Conservation (phyloP, 2,329 filamentous ascomycete species). For the Calonectria pseudoturangicola region DNA sequence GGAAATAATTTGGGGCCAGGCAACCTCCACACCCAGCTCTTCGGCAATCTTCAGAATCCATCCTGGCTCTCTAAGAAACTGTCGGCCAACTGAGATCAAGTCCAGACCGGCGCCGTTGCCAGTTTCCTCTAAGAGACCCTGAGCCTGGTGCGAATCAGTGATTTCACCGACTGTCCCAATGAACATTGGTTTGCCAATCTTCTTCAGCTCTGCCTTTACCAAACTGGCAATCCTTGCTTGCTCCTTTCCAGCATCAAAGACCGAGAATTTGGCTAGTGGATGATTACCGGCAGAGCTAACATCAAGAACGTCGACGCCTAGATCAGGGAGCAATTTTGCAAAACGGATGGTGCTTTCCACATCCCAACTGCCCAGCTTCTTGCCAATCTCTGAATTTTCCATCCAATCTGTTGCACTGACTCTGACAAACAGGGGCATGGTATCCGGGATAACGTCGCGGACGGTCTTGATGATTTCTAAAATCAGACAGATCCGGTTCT, state of each 20-base stretch:
- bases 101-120: background rate
- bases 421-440: conserved; percentile 83
- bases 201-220: background rate
- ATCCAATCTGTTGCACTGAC: conserved; percentile 83
- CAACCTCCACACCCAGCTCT: background rate
- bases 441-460: conserved; percentile 76
- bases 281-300: conserved; percentile 81
- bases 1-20: background rate
- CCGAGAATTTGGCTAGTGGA: background rate
- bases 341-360: conserved; percentile 77
- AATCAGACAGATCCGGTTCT: conserved; percentile 81
- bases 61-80: background rate
- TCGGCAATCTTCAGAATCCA: background rate
- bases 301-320: conserved; percentile 84
- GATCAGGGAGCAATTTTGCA: conserved; percentile 76
- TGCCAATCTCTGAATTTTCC: background rate
- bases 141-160: background rate
- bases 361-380: conserved; percentile 73
- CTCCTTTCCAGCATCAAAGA: background rate
- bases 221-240: background rate
- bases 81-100: conserved; percentile 2
- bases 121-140: background rate
- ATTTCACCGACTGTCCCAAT: background rate
- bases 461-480: conserved; percentile 80
- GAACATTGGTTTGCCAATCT: background rate